Percentiles rank a stretch among this genome's conserved stretches.
Evolutionary conservation across 805 yeast genomes (phyloP).

Genomic region (Nakazawaea wickerhamii): DNA sequence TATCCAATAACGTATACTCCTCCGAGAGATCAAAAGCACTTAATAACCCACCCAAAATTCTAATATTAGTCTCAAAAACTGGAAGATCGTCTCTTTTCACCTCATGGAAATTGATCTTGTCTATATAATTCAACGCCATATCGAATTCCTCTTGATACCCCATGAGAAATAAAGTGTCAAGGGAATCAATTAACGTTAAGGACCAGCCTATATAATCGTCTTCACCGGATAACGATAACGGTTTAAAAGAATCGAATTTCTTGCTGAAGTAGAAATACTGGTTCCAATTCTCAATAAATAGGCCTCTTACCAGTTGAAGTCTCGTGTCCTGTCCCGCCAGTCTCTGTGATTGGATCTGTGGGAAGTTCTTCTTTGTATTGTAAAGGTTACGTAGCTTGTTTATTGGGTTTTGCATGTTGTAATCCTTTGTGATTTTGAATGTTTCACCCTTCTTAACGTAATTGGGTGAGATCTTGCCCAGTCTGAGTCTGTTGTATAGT

Average conservation of each 20-base stretch:
- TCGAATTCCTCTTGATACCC: conserved; percentile 55
- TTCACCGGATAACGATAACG: conserved; percentile 7
- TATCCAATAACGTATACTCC: conserved; percentile 27
- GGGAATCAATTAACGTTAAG: conserved; percentile 68
- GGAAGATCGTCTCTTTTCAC: conserved; percentile 64
- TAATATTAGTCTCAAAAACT: conserved; percentile 80
- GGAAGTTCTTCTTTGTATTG: neutral
- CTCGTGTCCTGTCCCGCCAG: neutral
- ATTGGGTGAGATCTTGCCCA: conserved; percentile 1
- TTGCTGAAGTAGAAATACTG: conserved; percentile 10
- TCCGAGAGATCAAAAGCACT: conserved; percentile 54
- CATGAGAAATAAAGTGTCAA: conserved; percentile 75
- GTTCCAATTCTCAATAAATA: conserved; percentile 12
- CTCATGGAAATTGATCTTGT: conserved; percentile 39
- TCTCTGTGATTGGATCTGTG: conserved; percentile 2
- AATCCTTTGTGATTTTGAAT: neutral
- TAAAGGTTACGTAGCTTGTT: neutral
- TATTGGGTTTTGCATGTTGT: conserved; percentile 5
- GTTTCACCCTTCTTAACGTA: neutral
- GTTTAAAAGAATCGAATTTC: conserved; percentile 9
- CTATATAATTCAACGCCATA: conserved; percentile 33
- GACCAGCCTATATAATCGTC: conserved; percentile 28
- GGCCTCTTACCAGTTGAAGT: neutral
- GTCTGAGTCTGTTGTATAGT: conserved; percentile 5
- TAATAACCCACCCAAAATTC: conserved; percentile 77